Conservation (phyloP, 2,329 filamentous ascomycete species). For the Chaetomiaceae sp. region DNA sequence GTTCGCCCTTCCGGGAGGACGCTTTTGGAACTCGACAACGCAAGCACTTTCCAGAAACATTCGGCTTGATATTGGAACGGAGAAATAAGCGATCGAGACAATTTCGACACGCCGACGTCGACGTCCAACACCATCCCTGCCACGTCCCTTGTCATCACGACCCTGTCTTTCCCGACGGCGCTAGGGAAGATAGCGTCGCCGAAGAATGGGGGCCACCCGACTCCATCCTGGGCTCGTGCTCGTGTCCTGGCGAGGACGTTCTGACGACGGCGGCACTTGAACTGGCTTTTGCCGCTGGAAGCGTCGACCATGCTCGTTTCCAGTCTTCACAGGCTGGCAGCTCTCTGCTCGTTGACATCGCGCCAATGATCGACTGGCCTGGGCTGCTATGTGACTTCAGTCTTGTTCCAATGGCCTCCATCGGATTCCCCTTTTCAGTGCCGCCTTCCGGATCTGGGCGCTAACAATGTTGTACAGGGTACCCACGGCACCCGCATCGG, state of each 20-base stretch:
- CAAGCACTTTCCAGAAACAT: not conserved
- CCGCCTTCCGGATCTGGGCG: not conserved
- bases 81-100: not conserved
- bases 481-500: conserved; percentile 8
- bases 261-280: too few relatives aligned
- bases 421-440: not conserved
- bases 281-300: too few relatives aligned
- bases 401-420: not conserved
- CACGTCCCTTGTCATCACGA: not conserved
- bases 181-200: not conserved
- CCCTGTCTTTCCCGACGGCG: not conserved
- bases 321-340: not conserved
- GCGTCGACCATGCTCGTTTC: not conserved
- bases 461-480: conserved; percentile 5
- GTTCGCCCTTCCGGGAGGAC: not conserved
- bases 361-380: not conserved
- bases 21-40: not conserved
- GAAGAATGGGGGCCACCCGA: conserved; percentile 4
- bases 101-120: not conserved
- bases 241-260: too few relatives aligned
- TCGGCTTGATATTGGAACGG: not conserved
- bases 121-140: not conserved
- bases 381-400: too few relatives aligned
- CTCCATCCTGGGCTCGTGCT: too few relatives aligned
- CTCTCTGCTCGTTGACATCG: not conserved